These are phyloP conservation scores for Irpex rosettiformis DNA, from an alignment of 1,284 basidiomycete genomes.

Conservation along the genomic window DNA sequence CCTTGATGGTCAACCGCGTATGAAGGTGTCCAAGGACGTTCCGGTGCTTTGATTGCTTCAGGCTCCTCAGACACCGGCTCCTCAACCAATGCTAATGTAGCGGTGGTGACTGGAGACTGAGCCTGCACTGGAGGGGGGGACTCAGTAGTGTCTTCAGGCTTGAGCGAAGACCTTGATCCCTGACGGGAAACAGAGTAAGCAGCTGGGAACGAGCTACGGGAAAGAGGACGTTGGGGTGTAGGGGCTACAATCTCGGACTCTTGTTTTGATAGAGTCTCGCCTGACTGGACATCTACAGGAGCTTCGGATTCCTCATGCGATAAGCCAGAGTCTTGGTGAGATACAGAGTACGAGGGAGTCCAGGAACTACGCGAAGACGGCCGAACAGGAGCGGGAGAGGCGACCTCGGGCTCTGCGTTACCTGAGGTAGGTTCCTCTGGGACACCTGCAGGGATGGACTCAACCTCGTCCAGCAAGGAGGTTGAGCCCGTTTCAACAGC, in stretches of 20 bases:
- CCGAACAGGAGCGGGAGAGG: not conserved
- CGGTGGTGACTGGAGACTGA: not conserved
- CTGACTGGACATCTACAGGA: not conserved
- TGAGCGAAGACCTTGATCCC: slow-evolving; percentile 19
- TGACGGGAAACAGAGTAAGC: slow-evolving; percentile 26
- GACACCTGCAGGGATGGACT: not conserved
- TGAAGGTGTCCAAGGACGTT: slow-evolving; percentile 25
- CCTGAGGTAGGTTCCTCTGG: not conserved
- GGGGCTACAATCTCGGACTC: slow-evolving; percentile 16
- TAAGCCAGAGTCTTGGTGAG: slow-evolving; percentile 5
- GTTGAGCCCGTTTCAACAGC: not conserved
- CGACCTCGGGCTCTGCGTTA: not conserved
- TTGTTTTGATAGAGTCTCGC: not conserved
- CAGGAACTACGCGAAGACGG: slow-evolving; percentile 5
- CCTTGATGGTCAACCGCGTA: slow-evolving; percentile 32
- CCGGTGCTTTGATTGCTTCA: not conserved
- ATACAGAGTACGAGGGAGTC: slow-evolving; percentile 19
- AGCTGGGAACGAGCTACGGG: slow-evolving; percentile 19
- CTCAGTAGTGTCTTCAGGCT: not conserved
- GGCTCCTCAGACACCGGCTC: slow-evolving; percentile 5
- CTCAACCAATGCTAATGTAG: not conserved
- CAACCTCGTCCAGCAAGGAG: not conserved
- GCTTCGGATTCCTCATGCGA: not conserved
- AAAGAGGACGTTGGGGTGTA: not conserved
- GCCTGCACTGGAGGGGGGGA: not conserved